Conservation (phyloP, 2,329 filamentous ascomycete species). For the Botryotinia convoluta region DNA sequence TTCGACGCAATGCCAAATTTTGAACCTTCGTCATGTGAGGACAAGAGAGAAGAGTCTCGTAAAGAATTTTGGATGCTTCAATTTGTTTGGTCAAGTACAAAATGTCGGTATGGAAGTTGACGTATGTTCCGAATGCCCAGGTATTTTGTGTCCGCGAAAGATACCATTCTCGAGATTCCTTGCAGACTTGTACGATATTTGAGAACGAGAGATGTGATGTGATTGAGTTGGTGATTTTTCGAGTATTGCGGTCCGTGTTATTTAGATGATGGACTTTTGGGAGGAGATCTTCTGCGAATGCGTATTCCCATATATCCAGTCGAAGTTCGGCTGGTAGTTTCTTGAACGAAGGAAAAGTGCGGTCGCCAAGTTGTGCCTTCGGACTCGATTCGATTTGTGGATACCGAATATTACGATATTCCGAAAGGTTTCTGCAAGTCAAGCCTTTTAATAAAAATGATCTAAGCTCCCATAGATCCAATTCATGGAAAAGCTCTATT, state of each 20-base stretch:
- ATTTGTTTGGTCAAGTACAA: background rate
- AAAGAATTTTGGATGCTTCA: background rate
- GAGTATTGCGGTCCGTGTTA: background rate
- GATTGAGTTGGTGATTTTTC: conserved; percentile 1
- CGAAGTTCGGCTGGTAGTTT: conserved; percentile 3
- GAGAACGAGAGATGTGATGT: conserved; percentile 10
- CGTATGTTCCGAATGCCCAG: conserved; percentile 10
- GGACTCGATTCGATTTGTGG: background rate
- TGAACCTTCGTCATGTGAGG: background rate
- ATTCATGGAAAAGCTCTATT: background rate
- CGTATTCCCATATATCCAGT: conserved; percentile 14
- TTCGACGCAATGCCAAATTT: conserved; percentile 11
- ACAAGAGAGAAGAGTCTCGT: conserved; percentile 3
- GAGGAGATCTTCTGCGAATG: conserved; percentile 6
- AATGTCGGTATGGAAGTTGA: conserved; percentile 26
- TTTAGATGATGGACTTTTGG: conserved; percentile 9
- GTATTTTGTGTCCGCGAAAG: conserved; percentile 7
- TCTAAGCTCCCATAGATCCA: background rate
- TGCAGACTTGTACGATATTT: conserved; percentile 10
- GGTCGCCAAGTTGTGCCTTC: background rate
- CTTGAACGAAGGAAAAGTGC: background rate
- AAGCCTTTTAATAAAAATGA: background rate
- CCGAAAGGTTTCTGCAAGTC: conserved; percentile 7
- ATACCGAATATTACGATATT: conserved; percentile 7
- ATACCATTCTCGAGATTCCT: conserved; percentile 10